Evolutionary conservation across 2,329 filamentous ascomycete species (phyloP).

Genomic region (Ophiostoma australiae): DNA sequence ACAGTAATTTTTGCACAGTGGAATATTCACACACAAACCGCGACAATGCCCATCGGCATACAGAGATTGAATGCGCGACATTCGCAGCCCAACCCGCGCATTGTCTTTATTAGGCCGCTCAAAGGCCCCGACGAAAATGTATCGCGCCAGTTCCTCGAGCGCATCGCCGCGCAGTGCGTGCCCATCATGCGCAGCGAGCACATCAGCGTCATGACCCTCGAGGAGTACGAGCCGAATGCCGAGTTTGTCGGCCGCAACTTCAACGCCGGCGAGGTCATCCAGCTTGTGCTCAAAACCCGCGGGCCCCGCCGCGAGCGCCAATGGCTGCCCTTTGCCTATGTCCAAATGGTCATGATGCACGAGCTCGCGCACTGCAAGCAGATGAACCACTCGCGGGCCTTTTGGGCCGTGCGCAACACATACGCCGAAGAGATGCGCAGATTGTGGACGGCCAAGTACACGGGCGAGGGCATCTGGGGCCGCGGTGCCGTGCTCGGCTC

Average conservation of each 20-base stretch:
- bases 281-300: constrained; percentile 70
- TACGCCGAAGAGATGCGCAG: constrained; percentile 66
- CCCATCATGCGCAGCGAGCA: constrained; percentile 66
- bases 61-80: constrained; percentile 71
- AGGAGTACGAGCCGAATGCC: constrained; percentile 74
- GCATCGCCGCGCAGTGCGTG: constrained; percentile 74
- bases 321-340: constrained; percentile 78
- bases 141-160: constrained; percentile 66
- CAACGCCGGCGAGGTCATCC: constrained; percentile 81
- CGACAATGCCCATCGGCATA: constrained; percentile 64
- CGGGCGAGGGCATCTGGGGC: constrained; percentile 80
- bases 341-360: constrained; percentile 96
- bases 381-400: constrained; percentile 81
- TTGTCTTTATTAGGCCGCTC: constrained; percentile 81
- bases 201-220: constrained; percentile 63
- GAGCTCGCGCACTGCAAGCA: constrained; percentile 84
- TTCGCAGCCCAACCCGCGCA: constrained; percentile 68
- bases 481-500: constrained; percentile 58
- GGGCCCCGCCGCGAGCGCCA: constrained; percentile 45
- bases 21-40: not conserved
- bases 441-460: constrained; percentile 67
- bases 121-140: constrained; percentile 57
- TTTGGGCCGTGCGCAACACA: constrained; percentile 72
- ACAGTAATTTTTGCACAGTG: not conserved
- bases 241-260: constrained; percentile 89